Percentiles rank a stretch among this genome's conserved stretches.
phyloP scores from a whole-genome alignment of 495 filamentous ascomycete species.

The Penicillium silybi region DNA sequence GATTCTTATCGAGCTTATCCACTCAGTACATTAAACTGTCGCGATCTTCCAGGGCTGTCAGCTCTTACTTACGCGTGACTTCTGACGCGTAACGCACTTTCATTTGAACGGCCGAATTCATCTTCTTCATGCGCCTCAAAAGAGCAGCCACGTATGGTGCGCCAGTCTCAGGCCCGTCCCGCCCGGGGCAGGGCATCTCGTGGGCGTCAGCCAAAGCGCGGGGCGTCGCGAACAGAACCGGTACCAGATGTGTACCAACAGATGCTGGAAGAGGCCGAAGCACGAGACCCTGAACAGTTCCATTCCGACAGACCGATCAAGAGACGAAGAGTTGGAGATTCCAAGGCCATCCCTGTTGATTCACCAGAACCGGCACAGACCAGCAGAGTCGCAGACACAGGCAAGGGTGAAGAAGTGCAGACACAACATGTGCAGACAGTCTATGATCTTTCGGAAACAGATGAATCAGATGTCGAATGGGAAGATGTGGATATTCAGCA shows the following conservation, averaged over 20 bases:
- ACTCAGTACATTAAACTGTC: background rate
- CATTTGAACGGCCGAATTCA: background rate
- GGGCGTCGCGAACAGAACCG: slow-evolving; percentile 13
- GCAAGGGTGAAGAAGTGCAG: slow-evolving; percentile 9
- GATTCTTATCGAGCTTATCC: background rate
- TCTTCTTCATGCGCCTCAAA: slow-evolving; percentile 12
- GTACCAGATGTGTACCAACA: slow-evolving; percentile 60
- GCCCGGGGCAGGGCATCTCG: slow-evolving; percentile 12
- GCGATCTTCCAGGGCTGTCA: background rate
- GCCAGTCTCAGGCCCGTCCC: slow-evolving; percentile 17
- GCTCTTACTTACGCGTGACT: background rate
- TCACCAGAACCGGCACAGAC: slow-evolving; percentile 3
- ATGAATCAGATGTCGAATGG: slow-evolving; percentile 66
- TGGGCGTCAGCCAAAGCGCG: slow-evolving; percentile 10
- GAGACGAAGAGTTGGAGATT: slow-evolving; percentile 38
- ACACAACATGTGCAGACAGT: slow-evolving; percentile 34
- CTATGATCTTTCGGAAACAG: slow-evolving; percentile 39
- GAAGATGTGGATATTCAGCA: slow-evolving; percentile 62
- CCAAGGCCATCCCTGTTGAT: slow-evolving; percentile 17
- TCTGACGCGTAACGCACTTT: background rate
- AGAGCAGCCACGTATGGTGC: slow-evolving; percentile 14
- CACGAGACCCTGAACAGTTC: slow-evolving; percentile 32
- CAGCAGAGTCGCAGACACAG: background rate
- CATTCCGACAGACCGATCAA: slow-evolving; percentile 39
- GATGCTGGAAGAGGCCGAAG: slow-evolving; percentile 62